Base-by-base conservation (phyloP, 108 stramenopile genomes). In the Halocafeteria seosinensis region DNA sequence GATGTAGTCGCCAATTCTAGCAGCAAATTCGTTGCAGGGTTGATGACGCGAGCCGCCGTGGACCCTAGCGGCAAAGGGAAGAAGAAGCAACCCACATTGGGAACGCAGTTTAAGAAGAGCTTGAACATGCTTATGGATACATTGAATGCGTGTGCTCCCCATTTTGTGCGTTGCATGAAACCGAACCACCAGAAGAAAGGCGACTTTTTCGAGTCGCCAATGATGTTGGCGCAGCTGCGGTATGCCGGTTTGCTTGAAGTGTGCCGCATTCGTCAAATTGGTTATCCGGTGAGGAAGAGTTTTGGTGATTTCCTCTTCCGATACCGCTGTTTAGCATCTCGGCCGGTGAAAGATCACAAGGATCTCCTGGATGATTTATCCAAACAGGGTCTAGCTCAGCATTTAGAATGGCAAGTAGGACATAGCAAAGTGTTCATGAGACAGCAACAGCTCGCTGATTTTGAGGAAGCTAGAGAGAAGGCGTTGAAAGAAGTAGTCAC, bases 91-190 rank as follows among this genome's bases (percentile, higher is more conserved):
- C 51, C 34, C 13, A 76, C 80, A 34, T 72, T 81, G 31, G 77
- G 77, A 28, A 53, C 62, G 21, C 88, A 94, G 67, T 96, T 96
- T 73, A 86, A 87, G 66, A 31, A 66, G 13, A 90, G 91, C 67
- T 84, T 94, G 26, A 69, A 77, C 34, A 76, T 84, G 50, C 81
- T 98, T 50, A 86, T 91, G 42, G 65, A 57, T 29, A 83, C 86
- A 3, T 85, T 98, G 52, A 88, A 91, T 61, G 69, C 68, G 23
- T 95, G 94, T 0, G 80, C 80, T n/a, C 97, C 97, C 0, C 97
- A 99, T 75, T 99, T 91, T 52, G 83, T 99, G 30, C 90, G 97
- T 26, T 99, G 97, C 76, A 78, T 99, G 42, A 99, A 99, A 77
- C 94, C 97, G 52, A 99, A 99, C 62, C 78, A 78, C 23, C 31